A percentile compares a stretch with the other conserved stretches of the same genome.
Conservation (phyloP, 2,329 filamentous ascomycete species). For the Clonostachys rosea region DNA sequence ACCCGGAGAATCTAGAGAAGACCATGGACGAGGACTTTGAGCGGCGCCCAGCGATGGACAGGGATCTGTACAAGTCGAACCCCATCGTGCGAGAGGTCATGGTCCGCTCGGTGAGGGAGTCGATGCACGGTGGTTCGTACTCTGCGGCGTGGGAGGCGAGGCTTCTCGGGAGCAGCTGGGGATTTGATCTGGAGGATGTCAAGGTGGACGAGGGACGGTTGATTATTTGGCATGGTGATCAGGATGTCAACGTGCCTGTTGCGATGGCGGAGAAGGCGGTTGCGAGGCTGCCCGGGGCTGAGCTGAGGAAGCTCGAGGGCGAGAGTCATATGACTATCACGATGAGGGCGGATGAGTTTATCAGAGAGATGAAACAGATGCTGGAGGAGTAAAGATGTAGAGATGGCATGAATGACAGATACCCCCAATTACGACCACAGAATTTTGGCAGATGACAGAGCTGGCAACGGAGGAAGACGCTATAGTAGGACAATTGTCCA, state of each 20-base stretch:
- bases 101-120: constrained; percentile 3
- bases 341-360: no score
- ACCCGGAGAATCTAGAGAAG: constrained; percentile 3
- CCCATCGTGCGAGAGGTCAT: constrained; percentile 2
- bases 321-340: no score
- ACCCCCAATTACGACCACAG: no score
- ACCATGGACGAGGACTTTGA: neutral
- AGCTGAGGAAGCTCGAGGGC: no score
- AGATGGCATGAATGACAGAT: no score
- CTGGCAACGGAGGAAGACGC: no score
- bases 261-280: neutral
- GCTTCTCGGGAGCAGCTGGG: constrained; percentile 8
- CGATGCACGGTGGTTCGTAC: constrained; percentile 1
- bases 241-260: constrained; percentile 1
- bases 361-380: no score
- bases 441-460: no score
- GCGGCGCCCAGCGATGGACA: constrained; percentile 2
- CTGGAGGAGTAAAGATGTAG: no score
- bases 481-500: no score
- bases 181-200: constrained; percentile 7
- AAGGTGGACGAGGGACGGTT: neutral
- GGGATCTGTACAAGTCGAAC: constrained; percentile 2
- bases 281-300: no score
- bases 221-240: constrained; percentile 5
- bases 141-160: neutral